A percentile compares a stretch with the other conserved stretches of the same genome.
Conservation (phyloP, 371 early-diverging fungal genomes). For the Haplosporangium sp. region DNA sequence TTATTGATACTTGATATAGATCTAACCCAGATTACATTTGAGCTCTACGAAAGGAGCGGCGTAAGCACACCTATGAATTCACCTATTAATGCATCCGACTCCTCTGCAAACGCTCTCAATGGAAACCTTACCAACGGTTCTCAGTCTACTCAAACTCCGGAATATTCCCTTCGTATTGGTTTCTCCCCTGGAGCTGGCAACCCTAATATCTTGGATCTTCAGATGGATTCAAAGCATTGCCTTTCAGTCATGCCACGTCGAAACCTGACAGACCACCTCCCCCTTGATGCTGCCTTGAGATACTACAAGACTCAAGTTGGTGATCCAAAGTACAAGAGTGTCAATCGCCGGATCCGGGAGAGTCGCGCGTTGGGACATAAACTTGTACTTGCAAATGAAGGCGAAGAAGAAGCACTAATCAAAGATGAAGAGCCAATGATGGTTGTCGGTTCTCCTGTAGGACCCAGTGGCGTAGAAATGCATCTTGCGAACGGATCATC, state of each 20-base stretch:
- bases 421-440: conserved; percentile 49
- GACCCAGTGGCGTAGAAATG: conserved; percentile 24
- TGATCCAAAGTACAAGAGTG: conserved; percentile 54
- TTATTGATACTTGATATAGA: conserved; percentile 55
- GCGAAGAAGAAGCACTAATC: conserved; percentile 17
- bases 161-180: conserved; percentile 91
- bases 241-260: conserved; percentile 80
- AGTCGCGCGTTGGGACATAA: conserved; percentile 49
- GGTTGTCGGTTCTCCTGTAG: conserved; percentile 30
- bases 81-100: conserved; percentile 10
- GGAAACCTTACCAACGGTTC: not conserved
- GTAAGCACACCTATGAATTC: conserved; percentile 51
- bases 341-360: conserved; percentile 51
- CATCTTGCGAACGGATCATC: conserved; percentile 16
- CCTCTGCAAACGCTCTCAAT: no score
- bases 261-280: conserved; percentile 65
- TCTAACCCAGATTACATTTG: conserved; percentile 97
- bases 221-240: conserved; percentile 89
- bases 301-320: conserved; percentile 56
- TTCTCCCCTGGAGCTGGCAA: conserved; percentile 95
- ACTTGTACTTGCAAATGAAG: conserved; percentile 30
- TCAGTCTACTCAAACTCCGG: conserved; percentile 59
- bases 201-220: conserved; percentile 89
- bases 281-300: conserved; percentile 61
- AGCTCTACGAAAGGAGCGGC: conserved; percentile 91